phyloP scores from a whole-genome alignment of 225 moss, liverwort and hornwort genomes.

The Climacium dendroides region DNA sequence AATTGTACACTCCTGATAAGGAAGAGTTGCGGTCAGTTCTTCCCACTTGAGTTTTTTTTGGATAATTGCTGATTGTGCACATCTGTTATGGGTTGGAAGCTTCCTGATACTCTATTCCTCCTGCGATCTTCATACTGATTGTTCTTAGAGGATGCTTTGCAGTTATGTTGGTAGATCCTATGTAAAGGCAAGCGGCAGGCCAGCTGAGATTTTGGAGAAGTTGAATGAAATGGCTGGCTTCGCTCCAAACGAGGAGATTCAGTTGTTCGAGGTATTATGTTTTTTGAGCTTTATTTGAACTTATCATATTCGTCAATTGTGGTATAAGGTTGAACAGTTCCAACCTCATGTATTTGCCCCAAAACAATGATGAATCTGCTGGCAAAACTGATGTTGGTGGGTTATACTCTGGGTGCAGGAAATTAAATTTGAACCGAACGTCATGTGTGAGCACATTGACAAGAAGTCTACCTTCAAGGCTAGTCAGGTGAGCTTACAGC shows the following conservation, averaged over 20 bases:
- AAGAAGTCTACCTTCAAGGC: slow-evolving; percentile 49
- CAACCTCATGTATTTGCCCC: background rate
- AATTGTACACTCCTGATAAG: slow-evolving; percentile 53
- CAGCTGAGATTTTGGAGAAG: slow-evolving; percentile 50
- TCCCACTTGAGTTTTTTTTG: background rate
- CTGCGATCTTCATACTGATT: background rate
- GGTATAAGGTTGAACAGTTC: background rate
- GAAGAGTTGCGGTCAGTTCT: slow-evolving; percentile 39
- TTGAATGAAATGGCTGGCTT: slow-evolving; percentile 67
- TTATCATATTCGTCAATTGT: background rate
- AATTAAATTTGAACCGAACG: slow-evolving; percentile 98
- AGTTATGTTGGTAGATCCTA: slow-evolving; percentile 72
- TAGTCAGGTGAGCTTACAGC: slow-evolving; percentile 30
- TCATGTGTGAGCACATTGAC: slow-evolving; percentile 95
- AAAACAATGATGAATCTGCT: background rate
- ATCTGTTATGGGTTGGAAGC: background rate
- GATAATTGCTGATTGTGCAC: background rate
- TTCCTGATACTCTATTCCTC: background rate
- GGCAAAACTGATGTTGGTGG: background rate
- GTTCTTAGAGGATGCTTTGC: slow-evolving; percentile 1
- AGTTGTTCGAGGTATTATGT: slow-evolving; percentile 43
- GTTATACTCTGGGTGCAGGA: slow-evolving; percentile 37
- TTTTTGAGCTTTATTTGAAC: background rate
- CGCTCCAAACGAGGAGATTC: slow-evolving; percentile 37
- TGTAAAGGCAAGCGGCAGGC: slow-evolving; percentile 41